Conservation (phyloP, 768 basidiomycete species). For the Lactifluus echinatus region DNA sequence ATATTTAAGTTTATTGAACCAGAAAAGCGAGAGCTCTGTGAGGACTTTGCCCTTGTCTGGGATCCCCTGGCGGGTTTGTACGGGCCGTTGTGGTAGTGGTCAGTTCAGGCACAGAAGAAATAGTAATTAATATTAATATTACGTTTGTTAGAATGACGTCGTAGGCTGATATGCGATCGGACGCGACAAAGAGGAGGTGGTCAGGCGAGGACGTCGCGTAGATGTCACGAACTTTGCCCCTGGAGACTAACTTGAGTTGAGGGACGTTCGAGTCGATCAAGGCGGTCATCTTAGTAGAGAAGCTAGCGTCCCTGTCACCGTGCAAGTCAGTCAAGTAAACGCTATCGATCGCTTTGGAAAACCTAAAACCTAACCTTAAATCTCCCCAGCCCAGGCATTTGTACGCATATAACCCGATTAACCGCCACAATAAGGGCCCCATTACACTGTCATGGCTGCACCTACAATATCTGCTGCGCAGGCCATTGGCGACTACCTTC, state of each 20-base stretch:
- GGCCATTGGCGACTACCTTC: slow-evolving; percentile 81
- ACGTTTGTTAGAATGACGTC: slow-evolving; percentile 94
- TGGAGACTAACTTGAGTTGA: slow-evolving; percentile 61
- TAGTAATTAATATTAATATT: not conserved
- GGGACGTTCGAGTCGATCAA: slow-evolving; percentile 51
- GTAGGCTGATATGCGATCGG: slow-evolving; percentile 94
- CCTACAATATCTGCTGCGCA: slow-evolving; percentile 67
- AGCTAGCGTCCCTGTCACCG: too few relatives aligned
- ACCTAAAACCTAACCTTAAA: too few relatives aligned
- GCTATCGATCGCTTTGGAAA: too few relatives aligned
- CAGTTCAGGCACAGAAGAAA: not conserved
- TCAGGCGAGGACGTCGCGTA: slow-evolving; percentile 66
- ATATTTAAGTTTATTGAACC: slow-evolving; percentile 76
- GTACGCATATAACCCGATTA: too few relatives aligned
- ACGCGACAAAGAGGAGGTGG: slow-evolving; percentile 84
- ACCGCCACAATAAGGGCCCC: too few relatives aligned
- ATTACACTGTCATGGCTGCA: slow-evolving; percentile 34
- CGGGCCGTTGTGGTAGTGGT: too few relatives aligned
- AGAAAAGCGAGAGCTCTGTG: slow-evolving; percentile 87
- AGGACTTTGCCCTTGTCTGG: slow-evolving; percentile 88
- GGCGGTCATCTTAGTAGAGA: slow-evolving; percentile 26
- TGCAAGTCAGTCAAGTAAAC: too few relatives aligned
- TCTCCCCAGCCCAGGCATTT: too few relatives aligned
- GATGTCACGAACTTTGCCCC: slow-evolving; percentile 95
- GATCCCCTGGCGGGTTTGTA: slow-evolving; percentile 60